phyloP scores from a whole-genome alignment of 108 stramenopile genomes.

The Chaetoceros tenuissimus region DNA sequence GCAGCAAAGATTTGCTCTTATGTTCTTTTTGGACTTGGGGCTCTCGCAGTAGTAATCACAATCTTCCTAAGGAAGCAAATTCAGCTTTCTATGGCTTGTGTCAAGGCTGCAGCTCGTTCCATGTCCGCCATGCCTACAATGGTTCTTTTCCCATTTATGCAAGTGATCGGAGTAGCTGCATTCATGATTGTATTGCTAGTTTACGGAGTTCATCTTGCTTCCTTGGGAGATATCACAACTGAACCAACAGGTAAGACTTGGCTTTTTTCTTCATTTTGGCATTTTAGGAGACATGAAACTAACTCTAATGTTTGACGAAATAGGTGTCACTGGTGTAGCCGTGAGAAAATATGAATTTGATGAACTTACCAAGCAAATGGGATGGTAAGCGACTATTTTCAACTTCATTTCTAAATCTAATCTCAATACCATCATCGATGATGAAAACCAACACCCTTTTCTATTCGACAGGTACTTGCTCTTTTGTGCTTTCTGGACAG shows the following conservation, averaged over 20 bases:
- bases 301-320: too few species aligned
- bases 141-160: conserved; percentile 70
- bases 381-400: too few species aligned
- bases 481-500: conserved; percentile 91
- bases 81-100: conserved; percentile 76
- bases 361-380: conserved; percentile 31
- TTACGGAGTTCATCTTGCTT: conserved; percentile 62
- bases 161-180: conserved; percentile 45
- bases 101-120: conserved; percentile 76
- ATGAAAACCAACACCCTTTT: too few species aligned
- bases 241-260: conserved; percentile 2
- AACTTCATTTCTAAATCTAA: too few species aligned
- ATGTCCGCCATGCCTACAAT: conserved; percentile 70
- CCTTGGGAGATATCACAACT: conserved; percentile 57
- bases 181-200: conserved; percentile 52
- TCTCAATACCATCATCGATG: too few species aligned
- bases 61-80: conserved; percentile 78
- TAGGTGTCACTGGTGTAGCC: too few species aligned
- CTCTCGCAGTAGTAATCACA: conserved; percentile 48
- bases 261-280: too few species aligned
- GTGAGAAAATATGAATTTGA: conserved; percentile 43
- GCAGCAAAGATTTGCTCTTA: conserved; percentile 40
- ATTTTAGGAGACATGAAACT: too few species aligned
- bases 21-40: conserved; percentile 45
- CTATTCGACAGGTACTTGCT: too few species aligned